phyloP scores from a whole-genome alignment of 345 rosid genomes.

The Physaria fendleri region DNA sequence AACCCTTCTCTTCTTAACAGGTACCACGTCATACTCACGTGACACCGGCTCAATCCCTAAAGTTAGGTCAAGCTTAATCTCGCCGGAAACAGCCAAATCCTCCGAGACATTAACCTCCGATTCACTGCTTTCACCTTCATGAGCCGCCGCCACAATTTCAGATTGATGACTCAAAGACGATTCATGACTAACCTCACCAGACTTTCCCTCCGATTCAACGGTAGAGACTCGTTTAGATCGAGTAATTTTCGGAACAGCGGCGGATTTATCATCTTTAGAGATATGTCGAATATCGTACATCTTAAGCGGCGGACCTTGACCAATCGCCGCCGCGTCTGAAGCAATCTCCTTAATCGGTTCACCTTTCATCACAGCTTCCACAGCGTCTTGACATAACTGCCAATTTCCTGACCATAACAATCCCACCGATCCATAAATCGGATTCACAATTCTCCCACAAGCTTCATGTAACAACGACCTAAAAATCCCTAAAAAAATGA shows the following conservation, averaged over 20 bases:
- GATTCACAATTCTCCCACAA: slow-evolving; percentile 94
- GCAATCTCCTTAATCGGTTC: slow-evolving; percentile 67
- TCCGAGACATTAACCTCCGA: slow-evolving; percentile 56
- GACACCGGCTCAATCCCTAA: slow-evolving; percentile 49
- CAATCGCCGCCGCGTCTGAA: slow-evolving; percentile 62
- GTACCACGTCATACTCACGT: slow-evolving; percentile 50
- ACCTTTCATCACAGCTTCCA: slow-evolving; percentile 79
- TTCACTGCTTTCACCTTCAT: slow-evolving; percentile 53
- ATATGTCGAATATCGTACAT: slow-evolving; percentile 86
- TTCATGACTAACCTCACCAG: slow-evolving; percentile 53
- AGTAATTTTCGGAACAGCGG: slow-evolving; percentile 6
- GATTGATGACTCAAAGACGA: slow-evolving; percentile 91
- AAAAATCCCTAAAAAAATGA: slow-evolving; percentile 56
- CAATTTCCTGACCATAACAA: slow-evolving; percentile 89
- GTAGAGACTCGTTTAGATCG: slow-evolving; percentile 1
- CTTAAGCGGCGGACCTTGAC: slow-evolving; percentile 78
- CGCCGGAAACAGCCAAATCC: slow-evolving; percentile 37
- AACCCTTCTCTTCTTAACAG: slow-evolving; percentile 63
- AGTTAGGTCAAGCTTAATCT: slow-evolving; percentile 48
- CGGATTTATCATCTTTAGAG: slow-evolving; percentile 63
- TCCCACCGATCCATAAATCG: slow-evolving; percentile 95
- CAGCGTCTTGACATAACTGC: slow-evolving; percentile 94
- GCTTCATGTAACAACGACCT: slow-evolving; percentile 95
- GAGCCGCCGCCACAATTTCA: slow-evolving; percentile 41
- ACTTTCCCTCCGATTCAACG: slow-evolving; percentile 14